Percentiles rank a stretch among this genome's conserved stretches.
These are phyloP conservation scores for Phellopilus nigrolimitatus DNA, from an alignment of 1,284 basidiomycete species.

Conservation along the genomic window DNA sequence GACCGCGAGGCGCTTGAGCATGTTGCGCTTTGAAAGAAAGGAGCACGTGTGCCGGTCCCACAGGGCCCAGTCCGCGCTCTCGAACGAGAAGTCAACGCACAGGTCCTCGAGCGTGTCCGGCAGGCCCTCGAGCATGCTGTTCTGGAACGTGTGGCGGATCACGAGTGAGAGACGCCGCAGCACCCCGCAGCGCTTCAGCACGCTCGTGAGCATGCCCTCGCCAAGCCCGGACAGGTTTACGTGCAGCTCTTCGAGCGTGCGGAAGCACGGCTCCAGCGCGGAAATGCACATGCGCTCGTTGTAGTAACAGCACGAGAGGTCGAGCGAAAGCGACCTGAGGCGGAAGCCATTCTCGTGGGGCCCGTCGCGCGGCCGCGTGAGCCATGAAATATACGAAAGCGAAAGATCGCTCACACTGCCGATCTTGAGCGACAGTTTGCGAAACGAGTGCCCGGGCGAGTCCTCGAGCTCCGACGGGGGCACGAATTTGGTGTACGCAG, in stretches of 20 bases:
- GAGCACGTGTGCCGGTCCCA: constrained; percentile 11
- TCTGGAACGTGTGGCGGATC: constrained; percentile 15
- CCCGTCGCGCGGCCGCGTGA: constrained; percentile 9
- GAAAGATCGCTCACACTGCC: constrained; percentile 15
- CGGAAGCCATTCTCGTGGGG: constrained; percentile 10
- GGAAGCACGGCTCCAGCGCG: constrained; percentile 16
- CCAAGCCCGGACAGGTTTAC: constrained; percentile 16
- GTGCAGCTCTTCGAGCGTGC: constrained; percentile 2
- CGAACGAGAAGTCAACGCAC: constrained; percentile 17
- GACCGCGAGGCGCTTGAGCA: neutral
- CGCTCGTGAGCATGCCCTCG: constrained; percentile 8
- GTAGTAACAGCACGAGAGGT: constrained; percentile 11
- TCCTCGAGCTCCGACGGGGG: constrained; percentile 9
- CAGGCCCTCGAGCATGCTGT: neutral
- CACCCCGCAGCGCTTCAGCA: constrained; percentile 3
- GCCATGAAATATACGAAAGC: constrained; percentile 14
- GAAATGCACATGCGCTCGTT: constrained; percentile 11
- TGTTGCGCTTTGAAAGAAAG: neutral
- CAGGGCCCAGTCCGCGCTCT: constrained; percentile 7
- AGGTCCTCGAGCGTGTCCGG: constrained; percentile 12
- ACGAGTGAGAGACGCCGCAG: constrained; percentile 5
- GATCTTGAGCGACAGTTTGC: constrained; percentile 16
- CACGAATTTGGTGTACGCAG: constrained; percentile 14
- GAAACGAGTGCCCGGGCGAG: constrained; percentile 4
- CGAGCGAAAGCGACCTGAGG: constrained; percentile 14